Base-by-base conservation (phyloP, 2,329 filamentous ascomycete species). In the Scleromitrula shiraiana region DNA sequence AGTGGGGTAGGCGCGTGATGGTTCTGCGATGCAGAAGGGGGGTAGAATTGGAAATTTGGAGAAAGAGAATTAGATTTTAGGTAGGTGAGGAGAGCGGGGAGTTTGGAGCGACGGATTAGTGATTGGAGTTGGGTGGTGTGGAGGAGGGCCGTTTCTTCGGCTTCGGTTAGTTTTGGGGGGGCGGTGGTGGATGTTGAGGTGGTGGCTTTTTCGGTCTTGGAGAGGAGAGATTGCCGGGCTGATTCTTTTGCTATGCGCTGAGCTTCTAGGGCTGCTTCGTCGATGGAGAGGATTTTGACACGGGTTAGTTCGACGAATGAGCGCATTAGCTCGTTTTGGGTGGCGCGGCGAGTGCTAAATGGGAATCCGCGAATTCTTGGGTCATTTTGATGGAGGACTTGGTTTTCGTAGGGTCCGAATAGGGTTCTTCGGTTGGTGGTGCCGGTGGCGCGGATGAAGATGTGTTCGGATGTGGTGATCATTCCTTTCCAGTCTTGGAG, bases 251-350 rank as follows among this genome's bases (percentile, higher is more conserved):
- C 68, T 9, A 64, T 62, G 17, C 71, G 72, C 40, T 77, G 69
- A 6, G 66, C 66, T 15, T 69, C 68, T 6, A 83, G 65, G 10
- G 80, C 75, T 3, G 72, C 75, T 54, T 88, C 84, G 50, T 87
- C 77, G 23, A 97, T 77, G 53, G 86, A 83, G 41, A 80, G 81
- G 39, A 95, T 76, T 66, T 98, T 96, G 14, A 96, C 76, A 14
- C 93, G 76, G 0, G 93, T 98, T 26, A 98, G 75, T 68, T 98
- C 93, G 53, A 95, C 85, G 60, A 96, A 98, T 1, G 85, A 85
- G 32, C 91, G 80, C 85, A 97, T 93, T 0, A 98, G 80, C 66
- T 98, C 93, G 40, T 85, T 87, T 62, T 97, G 90, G 0, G 93
- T 98, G 0, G 93, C 88, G 49, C 93, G 76, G 10, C 89, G 78